A percentile compares a stretch with the other conserved stretches of the same genome.
Evolutionary conservation across 495 filamentous ascomycete genomes (phyloP).

Genomic region (Mytilinidion resinicola): DNA sequence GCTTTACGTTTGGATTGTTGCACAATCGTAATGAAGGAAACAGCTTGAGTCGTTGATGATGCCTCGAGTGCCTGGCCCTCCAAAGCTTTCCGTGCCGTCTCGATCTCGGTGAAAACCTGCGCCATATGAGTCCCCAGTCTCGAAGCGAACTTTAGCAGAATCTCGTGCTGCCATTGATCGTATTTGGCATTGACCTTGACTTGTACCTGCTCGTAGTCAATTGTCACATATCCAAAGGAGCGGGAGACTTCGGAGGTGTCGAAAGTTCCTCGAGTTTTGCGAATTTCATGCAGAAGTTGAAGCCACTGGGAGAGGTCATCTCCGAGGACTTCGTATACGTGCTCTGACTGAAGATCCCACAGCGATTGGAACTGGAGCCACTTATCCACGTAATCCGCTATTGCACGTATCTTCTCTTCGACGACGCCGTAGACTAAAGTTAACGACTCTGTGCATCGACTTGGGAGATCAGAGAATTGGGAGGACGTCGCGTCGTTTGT

Average conservation of each 20-base stretch:
- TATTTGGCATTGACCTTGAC: slow-evolving; percentile 97
- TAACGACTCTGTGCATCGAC: slow-evolving; percentile 68
- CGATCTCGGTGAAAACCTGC: slow-evolving; percentile 81
- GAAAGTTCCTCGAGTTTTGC: slow-evolving; percentile 87
- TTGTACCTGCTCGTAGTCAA: slow-evolving; percentile 98
- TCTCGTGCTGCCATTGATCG: slow-evolving; percentile 99
- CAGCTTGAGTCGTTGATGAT: slow-evolving; percentile 88
- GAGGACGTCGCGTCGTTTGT: slow-evolving; percentile 55
- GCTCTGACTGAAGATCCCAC: slow-evolving; percentile 94
- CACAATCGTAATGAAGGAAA: slow-evolving; percentile 96
- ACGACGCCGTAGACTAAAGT: slow-evolving; percentile 71
- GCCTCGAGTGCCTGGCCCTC: slow-evolving; percentile 87
- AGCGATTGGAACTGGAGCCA: slow-evolving; percentile 98
- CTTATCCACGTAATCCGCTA: slow-evolving; percentile 82
- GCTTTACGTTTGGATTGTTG: slow-evolving; percentile 92
- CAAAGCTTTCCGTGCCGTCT: slow-evolving; percentile 77
- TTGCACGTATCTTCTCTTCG: slow-evolving; percentile 67
- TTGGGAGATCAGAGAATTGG: slow-evolving; percentile 81
- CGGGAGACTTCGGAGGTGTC: slow-evolving; percentile 89
- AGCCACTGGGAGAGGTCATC: slow-evolving; percentile 89
- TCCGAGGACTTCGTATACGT: slow-evolving; percentile 86
- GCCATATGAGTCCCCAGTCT: slow-evolving; percentile 85
- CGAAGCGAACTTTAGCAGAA: slow-evolving; percentile 81
- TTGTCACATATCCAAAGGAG: slow-evolving; percentile 84
- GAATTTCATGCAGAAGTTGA: slow-evolving; percentile 88